phyloP scores from a whole-genome alignment of 306 rosid genomes.

The Crotalaria pallida region DNA sequence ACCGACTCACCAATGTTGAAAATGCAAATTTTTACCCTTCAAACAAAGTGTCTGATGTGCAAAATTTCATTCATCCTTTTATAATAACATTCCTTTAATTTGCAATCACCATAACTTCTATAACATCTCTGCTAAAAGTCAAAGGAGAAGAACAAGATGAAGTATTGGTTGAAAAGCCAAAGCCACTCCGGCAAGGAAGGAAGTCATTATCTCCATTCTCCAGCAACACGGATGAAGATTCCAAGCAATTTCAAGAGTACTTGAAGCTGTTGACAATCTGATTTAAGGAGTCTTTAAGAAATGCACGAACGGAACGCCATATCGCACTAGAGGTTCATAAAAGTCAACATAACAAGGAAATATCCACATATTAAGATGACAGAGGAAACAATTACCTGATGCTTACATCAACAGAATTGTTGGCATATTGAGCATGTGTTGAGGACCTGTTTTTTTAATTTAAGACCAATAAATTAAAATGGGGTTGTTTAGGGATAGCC shows the following conservation, averaged over 20 bases:
- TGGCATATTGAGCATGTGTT: too few species aligned
- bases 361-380: not conserved
- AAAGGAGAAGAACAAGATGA: conserved; percentile 52
- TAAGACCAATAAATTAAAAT: too few species aligned
- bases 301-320: conserved; percentile 73
- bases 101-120: conserved; percentile 51
- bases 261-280: conserved; percentile 97
- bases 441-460: too few species aligned
- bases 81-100: conserved; percentile 68
- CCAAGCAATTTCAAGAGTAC: conserved; percentile 82
- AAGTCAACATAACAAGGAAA: conserved; percentile 24
- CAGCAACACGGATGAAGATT: conserved; percentile 54
- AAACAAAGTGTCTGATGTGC: too few species aligned
- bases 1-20: too few species aligned
- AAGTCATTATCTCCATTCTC: conserved; percentile 54
- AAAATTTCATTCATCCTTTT: conserved; percentile 64
- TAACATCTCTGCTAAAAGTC: conserved; percentile 53
- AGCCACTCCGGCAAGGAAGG: conserved; percentile 82
- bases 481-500: too few species aligned
- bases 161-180: conserved; percentile 58
- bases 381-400: too few species aligned
- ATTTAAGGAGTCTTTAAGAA: conserved; percentile 55
- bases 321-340: conserved; percentile 59
- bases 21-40: too few species aligned
- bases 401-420: too few species aligned